Conservation (phyloP, 164 flowering plant species). For the Magnolia sinica region DNA sequence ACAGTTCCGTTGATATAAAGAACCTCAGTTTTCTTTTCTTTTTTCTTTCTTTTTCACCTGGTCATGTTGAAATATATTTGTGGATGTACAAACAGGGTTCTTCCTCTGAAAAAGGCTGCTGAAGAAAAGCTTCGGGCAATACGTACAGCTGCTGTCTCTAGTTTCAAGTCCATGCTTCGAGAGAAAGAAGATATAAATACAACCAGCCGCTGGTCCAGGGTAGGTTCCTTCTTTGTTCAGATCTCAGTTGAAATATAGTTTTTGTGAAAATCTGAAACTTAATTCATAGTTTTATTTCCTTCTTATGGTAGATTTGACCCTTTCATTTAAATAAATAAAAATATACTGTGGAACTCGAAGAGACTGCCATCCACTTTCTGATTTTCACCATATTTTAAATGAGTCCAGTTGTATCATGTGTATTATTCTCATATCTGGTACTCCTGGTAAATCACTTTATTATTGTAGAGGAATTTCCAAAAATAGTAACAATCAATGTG, state of each 20-base stretch:
- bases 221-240: conserved; percentile 23
- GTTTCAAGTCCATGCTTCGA: conserved; percentile 83
- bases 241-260: neutral
- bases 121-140: conserved; percentile 71
- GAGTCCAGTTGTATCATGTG: too few relatives aligned
- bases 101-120: conserved; percentile 71
- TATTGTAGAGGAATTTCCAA: too few relatives aligned
- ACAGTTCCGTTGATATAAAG: neutral
- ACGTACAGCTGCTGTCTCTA: conserved; percentile 62
- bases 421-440: neutral
- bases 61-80: neutral
- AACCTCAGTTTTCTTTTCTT: neutral
- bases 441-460: neutral
- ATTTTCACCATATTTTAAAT: too few relatives aligned
- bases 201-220: conserved; percentile 92
- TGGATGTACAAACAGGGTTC: conserved; percentile 46
- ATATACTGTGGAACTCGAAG: neutral
- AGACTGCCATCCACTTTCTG: neutral
- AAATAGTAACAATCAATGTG: too few relatives aligned
- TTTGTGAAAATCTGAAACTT: neutral
- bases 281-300: neutral
- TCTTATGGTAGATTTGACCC: neutral
- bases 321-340: too few relatives aligned
- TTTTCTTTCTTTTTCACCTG: neutral
- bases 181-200: conserved; percentile 65